These are phyloP conservation scores for Trypanosomatidae sp. DNA, from an alignment of 208 protist species.

Conservation along the genomic window DNA sequence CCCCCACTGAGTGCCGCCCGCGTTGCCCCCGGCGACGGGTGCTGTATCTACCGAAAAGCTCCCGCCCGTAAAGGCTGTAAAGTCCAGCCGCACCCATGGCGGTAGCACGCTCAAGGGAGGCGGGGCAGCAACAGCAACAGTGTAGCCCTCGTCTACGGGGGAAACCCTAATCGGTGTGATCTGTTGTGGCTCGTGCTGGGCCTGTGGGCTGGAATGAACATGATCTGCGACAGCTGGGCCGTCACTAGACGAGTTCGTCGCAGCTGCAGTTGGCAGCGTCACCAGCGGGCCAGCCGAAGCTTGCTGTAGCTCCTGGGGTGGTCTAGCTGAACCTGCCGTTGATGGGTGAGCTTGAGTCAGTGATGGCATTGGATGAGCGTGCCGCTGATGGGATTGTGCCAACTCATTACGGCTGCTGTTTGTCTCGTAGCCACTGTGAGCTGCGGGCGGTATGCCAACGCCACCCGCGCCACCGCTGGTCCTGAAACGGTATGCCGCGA, in stretches of 20 bases:
- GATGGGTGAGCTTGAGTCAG: background rate
- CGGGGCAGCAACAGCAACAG: background rate
- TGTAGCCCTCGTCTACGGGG: background rate
- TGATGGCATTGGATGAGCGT: background rate
- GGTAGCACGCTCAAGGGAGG: constrained; percentile 5
- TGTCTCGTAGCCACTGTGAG: background rate
- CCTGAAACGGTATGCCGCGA: background rate
- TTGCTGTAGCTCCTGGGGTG: background rate
- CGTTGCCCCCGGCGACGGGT: background rate
- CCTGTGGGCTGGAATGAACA: background rate
- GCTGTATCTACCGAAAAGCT: background rate
- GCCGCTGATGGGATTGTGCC: background rate
- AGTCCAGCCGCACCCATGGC: constrained; percentile 16
- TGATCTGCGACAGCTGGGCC: background rate
- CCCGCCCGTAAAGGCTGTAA: background rate
- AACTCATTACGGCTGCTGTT: background rate
- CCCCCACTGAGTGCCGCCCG: background rate
- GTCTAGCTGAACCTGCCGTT: background rate
- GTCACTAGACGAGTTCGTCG: background rate
- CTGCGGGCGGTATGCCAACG: background rate
- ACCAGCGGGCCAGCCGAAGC: background rate
- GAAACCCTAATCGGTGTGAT: background rate
- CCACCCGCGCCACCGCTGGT: background rate
- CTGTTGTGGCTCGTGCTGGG: background rate
- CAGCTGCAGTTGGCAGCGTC: background rate